A percentile compares a stretch with the other conserved stretches of the same genome.
Conservation (phyloP, 2,329 filamentous ascomycete species). For the Colletotrichum viniferum region DNA sequence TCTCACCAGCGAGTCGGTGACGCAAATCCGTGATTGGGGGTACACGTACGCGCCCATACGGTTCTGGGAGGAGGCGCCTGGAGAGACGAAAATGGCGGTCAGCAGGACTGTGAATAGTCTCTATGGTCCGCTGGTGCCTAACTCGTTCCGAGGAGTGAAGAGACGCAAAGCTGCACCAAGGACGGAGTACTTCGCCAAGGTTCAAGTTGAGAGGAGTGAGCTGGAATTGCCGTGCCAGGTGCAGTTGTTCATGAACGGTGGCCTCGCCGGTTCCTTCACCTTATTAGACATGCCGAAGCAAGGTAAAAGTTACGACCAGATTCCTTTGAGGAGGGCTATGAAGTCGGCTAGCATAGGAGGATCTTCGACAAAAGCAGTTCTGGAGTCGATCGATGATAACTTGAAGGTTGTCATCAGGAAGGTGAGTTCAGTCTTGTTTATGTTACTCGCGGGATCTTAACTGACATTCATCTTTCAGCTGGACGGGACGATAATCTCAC, state of each 20-base stretch:
- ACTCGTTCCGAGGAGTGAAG: neutral
- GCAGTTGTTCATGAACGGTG: conserved; percentile 33
- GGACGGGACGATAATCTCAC: conserved; percentile 33
- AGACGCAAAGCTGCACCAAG: neutral
- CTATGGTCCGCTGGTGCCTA: conserved; percentile 33
- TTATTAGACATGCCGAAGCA: conserved; percentile 40
- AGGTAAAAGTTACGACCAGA: conserved; percentile 34
- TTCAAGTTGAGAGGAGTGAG: conserved; percentile 40
- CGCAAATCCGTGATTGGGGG: conserved; percentile 37
- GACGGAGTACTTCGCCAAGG: conserved; percentile 38
- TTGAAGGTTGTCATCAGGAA: conserved; percentile 38
- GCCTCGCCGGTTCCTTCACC: conserved; percentile 34
- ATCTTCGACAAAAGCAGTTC: neutral
- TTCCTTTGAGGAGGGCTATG: conserved; percentile 31
- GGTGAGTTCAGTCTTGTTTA: conserved; percentile 24
- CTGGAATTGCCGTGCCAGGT: conserved; percentile 41
- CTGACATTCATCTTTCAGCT: conserved; percentile 25
- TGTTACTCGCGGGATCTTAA: neutral
- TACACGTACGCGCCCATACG: conserved; percentile 46
- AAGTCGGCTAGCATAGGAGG: neutral
- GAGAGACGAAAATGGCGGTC: conserved; percentile 65
- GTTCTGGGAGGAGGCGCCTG: conserved; percentile 57
- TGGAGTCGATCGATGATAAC: neutral
- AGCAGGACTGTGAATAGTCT: conserved; percentile 62
- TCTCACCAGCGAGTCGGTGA: conserved; percentile 44